Percentiles rank a stretch among this genome's conserved stretches.
phyloP scores from a whole-genome alignment of 306 rosid genomes.

The Vigna nakashimae region DNA sequence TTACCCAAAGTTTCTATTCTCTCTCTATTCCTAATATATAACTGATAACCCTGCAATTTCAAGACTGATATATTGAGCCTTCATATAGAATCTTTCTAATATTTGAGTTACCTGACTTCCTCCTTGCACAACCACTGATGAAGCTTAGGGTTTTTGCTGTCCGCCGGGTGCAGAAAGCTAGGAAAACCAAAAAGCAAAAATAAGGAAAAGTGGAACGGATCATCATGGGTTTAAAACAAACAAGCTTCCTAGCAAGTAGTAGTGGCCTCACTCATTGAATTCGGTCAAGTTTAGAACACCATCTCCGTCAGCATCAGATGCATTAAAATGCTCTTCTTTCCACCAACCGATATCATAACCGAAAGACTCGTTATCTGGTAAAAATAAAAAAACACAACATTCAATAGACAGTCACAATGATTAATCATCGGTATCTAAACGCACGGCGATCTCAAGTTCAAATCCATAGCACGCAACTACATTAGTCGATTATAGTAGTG shows the following conservation, averaged over 20 bases:
- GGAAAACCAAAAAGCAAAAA: slow-evolving; percentile 1
- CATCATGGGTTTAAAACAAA: neutral
- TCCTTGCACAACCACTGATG: slow-evolving; percentile 90
- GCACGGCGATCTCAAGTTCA: neutral
- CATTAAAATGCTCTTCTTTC: slow-evolving; percentile 92
- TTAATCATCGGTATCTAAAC: neutral
- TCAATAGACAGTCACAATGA: slow-evolving; percentile 30
- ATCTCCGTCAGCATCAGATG: slow-evolving; percentile 86
- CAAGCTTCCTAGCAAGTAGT: slow-evolving; percentile 31
- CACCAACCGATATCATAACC: slow-evolving; percentile 99
- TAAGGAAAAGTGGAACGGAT: slow-evolving; percentile 21
- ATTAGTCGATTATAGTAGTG: neutral
- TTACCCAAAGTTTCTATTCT: neutral
- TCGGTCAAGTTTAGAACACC: slow-evolving; percentile 82
- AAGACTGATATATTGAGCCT: neutral
- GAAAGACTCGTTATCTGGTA: slow-evolving; percentile 69
- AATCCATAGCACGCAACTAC: neutral
- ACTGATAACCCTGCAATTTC: neutral
- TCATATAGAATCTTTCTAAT: slow-evolving; percentile 21
- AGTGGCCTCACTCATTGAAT: slow-evolving; percentile 85
- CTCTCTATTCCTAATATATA: neutral
- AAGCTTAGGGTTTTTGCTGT: slow-evolving; percentile 81
- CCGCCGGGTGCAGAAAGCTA: slow-evolving; percentile 96
- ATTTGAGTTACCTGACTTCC: slow-evolving; percentile 77
- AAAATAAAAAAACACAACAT: slow-evolving; percentile 1